phyloP scores from a whole-genome alignment of 192 early-diverging fungal genomes.

The Coemansia sp. region DNA sequence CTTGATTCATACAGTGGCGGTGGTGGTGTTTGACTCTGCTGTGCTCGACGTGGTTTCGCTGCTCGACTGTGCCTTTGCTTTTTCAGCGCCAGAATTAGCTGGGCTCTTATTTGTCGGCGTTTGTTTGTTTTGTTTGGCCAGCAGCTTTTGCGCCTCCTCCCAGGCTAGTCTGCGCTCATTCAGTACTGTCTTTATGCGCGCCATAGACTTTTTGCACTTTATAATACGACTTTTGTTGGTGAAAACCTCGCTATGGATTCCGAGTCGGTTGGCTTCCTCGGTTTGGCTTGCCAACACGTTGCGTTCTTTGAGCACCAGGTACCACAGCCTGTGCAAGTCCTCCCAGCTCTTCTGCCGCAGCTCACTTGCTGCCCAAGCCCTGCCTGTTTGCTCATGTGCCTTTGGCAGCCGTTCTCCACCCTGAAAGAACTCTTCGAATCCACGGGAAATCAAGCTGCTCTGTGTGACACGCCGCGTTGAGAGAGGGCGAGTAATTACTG shows the following conservation, averaged over 20 bases:
- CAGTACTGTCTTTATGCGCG: conserved; percentile 76
- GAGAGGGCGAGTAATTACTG: conserved; percentile 29
- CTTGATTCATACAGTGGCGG: background rate
- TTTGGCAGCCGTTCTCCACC: conserved; percentile 55
- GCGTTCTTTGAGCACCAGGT: conserved; percentile 80
- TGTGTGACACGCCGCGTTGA: conserved; percentile 49
- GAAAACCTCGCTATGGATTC: conserved; percentile 57
- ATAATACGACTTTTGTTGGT: conserved; percentile 63
- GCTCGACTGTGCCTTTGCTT: conserved; percentile 1
- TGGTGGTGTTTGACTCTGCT: background rate
- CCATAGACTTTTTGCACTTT: conserved; percentile 85
- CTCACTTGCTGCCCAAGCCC: conserved; percentile 87
- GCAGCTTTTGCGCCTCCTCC: conserved; percentile 55
- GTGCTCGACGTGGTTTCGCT: background rate
- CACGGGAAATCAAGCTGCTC: conserved; percentile 53
- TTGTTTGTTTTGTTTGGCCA: background rate
- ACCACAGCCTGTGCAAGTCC: conserved; percentile 97
- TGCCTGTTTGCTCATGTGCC: conserved; percentile 59
- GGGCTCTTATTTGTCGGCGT: background rate
- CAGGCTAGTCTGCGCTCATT: conserved; percentile 70
- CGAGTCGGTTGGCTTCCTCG: conserved; percentile 65
- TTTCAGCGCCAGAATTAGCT: background rate
- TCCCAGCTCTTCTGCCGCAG: conserved; percentile 93
- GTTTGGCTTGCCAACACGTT: conserved; percentile 74
- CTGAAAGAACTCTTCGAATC: conserved; percentile 68